These are phyloP conservation scores for Paecilomyces sp. DNA, from an alignment of 2,329 filamentous ascomycete genomes.

Conservation along the genomic window DNA sequence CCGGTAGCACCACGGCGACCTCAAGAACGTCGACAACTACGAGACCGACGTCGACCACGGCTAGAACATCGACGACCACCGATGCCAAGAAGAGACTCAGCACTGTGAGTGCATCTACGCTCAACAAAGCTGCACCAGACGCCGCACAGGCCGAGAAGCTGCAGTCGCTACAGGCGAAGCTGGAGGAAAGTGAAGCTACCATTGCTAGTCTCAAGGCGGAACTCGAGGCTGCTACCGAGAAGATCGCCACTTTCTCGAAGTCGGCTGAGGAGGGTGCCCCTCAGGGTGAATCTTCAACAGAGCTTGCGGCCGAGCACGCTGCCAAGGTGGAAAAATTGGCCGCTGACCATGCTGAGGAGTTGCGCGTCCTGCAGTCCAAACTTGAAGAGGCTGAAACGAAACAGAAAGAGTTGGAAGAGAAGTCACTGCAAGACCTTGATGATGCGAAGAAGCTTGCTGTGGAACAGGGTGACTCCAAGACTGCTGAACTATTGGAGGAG, in stretches of 20 bases:
- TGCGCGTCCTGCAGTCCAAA: slow-evolving; percentile 23
- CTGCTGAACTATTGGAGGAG: slow-evolving; percentile 27
- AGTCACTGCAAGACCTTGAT: slow-evolving; percentile 30
- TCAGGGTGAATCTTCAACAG: slow-evolving; percentile 13
- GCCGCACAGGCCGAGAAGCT: slow-evolving; percentile 23
- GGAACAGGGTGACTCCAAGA: slow-evolving; percentile 28
- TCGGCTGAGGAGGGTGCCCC: slow-evolving; percentile 16
- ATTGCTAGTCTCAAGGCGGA: slow-evolving; percentile 25
- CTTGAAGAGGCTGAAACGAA: slow-evolving; percentile 29
- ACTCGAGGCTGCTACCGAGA: slow-evolving; percentile 27
- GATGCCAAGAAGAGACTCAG: slow-evolving; percentile 31
- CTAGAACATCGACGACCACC: slow-evolving; percentile 12
- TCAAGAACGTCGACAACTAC: slow-evolving; percentile 15
- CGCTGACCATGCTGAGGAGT: slow-evolving; percentile 23
- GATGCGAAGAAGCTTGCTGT: slow-evolving; percentile 29
- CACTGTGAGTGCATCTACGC: slow-evolving; percentile 17
- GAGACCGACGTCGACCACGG: slow-evolving; percentile 12
- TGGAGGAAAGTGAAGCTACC: slow-evolving; percentile 29
- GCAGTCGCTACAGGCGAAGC: slow-evolving; percentile 25
- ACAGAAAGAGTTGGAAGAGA: slow-evolving; percentile 29
- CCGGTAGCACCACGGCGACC: slow-evolving; percentile 16
- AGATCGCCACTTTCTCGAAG: slow-evolving; percentile 22
- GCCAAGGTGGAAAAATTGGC: slow-evolving; percentile 26
- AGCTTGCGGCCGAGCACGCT: slow-evolving; percentile 22
- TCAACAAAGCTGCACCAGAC: slow-evolving; percentile 18